Evolutionary conservation across 495 filamentous ascomycete genomes (phyloP).

Genomic region (Pseudotulostoma volvatum): DNA sequence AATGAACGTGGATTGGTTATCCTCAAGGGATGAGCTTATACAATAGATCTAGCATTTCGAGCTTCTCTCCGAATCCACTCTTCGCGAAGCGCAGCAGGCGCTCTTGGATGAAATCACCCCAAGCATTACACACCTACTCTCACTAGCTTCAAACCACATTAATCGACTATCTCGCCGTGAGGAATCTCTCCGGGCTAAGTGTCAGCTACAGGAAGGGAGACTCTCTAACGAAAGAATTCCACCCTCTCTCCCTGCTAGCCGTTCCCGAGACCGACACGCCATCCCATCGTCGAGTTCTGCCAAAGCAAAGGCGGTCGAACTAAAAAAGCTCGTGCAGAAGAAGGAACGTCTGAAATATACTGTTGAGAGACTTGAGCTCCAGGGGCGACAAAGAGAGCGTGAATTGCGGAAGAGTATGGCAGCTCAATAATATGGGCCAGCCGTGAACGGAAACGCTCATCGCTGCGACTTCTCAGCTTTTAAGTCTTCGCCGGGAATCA

Average conservation of each 20-base stretch:
- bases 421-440: slow-evolving; percentile 24
- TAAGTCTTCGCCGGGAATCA: too few species aligned
- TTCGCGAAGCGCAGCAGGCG: slow-evolving; percentile 49
- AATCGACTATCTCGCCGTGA: slow-evolving; percentile 57
- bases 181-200: slow-evolving; percentile 49
- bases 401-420: slow-evolving; percentile 73
- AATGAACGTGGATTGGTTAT: too few species aligned
- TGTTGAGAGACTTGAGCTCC: slow-evolving; percentile 53
- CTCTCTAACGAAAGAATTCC: slow-evolving; percentile 24
- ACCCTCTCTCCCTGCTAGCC: background rate
- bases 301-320: slow-evolving; percentile 38
- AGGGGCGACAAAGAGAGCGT: slow-evolving; percentile 48
- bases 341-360: slow-evolving; percentile 66
- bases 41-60: slow-evolving; percentile 63
- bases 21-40: too few species aligned
- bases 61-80: slow-evolving; percentile 50
- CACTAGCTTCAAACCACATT: slow-evolving; percentile 48
- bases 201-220: slow-evolving; percentile 54
- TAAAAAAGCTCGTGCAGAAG: slow-evolving; percentile 52
- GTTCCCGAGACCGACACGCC: slow-evolving; percentile 5
- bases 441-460: too few species aligned
- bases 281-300: slow-evolving; percentile 10
- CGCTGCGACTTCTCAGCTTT: too few species aligned
- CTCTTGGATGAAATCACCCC: slow-evolving; percentile 60
- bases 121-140: slow-evolving; percentile 51